Base-by-base conservation (phyloP, 306 rosid species). In the Castanea sativa region DNA sequence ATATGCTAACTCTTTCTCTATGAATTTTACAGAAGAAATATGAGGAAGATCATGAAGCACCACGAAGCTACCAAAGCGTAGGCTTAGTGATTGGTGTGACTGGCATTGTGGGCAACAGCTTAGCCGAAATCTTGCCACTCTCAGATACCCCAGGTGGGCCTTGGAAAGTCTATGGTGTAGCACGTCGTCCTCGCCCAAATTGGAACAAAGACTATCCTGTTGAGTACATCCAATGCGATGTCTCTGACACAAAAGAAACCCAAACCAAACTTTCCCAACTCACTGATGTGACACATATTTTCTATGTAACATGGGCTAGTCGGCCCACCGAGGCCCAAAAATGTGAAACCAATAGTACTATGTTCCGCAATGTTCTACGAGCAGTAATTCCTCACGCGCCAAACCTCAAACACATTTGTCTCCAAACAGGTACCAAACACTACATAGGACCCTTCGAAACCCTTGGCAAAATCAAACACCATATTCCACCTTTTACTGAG, bases 161-260 rank as follows among this genome's bases (percentile, higher is more conserved):
- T 41, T 92, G 97, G 97, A 90, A 92, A 35, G 91, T 92, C 71
- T 92, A 92, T 76, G 94, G 97, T 49, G 91, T 92, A 1, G 94
- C 89, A 0, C 93, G 94, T 25, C 86, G 97, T 1, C 90, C 93
- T 6, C 89, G 91, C 0, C 94, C 97, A 6, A 23, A 33, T 25
- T 92, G 97, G 94, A 90, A 87, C 83, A 85, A 76, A 55, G 97
- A 90, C 3, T 91, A 89, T 74, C 92, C 90, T 0, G 43, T 90
- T 63, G 88, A 92, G 52, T 90, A 88, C 58, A 79, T 90, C 78
- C 93, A 87, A 79, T 92, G 94, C 86, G 97, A 92, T 25, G 6
- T 90, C 88, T 78, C 91, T 69, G 88, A 90, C 59, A 67, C 86
- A 11, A 43, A 75, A 19, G 93, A 92, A 41, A 73, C 88, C 74